Evolutionary conservation across 2,329 filamentous ascomycete genomes (phyloP).

Genomic region (Cladosporium sp.): DNA sequence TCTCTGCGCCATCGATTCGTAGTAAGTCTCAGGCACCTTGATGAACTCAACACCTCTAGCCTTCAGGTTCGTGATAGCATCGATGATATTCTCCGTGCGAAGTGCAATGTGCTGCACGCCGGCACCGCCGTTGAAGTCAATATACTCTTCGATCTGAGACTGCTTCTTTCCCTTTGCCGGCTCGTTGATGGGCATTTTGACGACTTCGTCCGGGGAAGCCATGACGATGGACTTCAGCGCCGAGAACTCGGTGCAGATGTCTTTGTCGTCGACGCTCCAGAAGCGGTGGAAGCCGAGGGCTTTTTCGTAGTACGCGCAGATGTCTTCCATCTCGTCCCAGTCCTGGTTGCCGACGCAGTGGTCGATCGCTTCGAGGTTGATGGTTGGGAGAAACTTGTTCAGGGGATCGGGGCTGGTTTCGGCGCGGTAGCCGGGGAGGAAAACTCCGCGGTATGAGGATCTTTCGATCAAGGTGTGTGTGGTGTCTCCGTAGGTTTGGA

Average conservation of each 20-base stretch:
- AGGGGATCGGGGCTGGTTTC: constrained; percentile 53
- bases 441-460: constrained; percentile 68
- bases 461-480: constrained; percentile 89
- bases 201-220: constrained; percentile 77
- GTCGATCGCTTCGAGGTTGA: constrained; percentile 76
- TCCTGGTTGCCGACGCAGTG: constrained; percentile 98
- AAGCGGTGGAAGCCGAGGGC: constrained; percentile 93
- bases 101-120: constrained; percentile 95
- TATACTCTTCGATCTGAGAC: constrained; percentile 86
- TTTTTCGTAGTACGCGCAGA: constrained; percentile 76
- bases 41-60: constrained; percentile 94
- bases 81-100: constrained; percentile 76
- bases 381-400: constrained; percentile 58
- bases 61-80: constrained; percentile 73
- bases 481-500: constrained; percentile 91
- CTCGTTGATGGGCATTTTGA: constrained; percentile 99
- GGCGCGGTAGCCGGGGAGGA: constrained; percentile 79
- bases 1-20: constrained; percentile 72
- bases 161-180: constrained; percentile 87
- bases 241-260: constrained; percentile 91
- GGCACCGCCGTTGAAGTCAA: constrained; percentile 84
- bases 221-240: constrained; percentile 89
- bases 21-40: constrained; percentile 83
- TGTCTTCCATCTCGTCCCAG: constrained; percentile 80
- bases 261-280: constrained; percentile 92